Conservation (phyloP, 2,329 filamentous ascomycete genomes). For the Penicillium sp. region DNA sequence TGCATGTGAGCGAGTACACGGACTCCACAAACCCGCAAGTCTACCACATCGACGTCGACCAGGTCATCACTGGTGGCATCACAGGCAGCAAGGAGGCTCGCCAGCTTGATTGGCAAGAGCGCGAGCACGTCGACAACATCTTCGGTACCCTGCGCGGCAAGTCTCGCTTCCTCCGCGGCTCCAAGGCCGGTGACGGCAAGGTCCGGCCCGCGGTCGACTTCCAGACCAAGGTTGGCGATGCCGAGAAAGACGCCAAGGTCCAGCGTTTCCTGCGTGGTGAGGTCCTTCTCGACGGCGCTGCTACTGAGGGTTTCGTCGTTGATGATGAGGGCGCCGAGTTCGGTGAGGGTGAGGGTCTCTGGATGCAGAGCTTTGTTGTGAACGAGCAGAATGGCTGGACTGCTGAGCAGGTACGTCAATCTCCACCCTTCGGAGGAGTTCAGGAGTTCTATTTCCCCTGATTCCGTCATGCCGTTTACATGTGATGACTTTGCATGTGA, state of each 20-base stretch:
- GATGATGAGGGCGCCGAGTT: conserved; percentile 56
- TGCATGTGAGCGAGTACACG: conserved; percentile 64
- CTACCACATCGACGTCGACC: conserved; percentile 73
- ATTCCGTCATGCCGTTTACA: background rate
- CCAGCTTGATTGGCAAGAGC: conserved; percentile 62
- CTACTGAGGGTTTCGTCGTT: conserved; percentile 65
- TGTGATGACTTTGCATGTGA: conserved; percentile 11
- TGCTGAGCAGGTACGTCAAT: conserved; percentile 56
- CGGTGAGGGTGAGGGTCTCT: conserved; percentile 51
- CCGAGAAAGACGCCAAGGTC: conserved; percentile 47
- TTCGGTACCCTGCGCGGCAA: conserved; percentile 74
- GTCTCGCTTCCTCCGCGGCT: conserved; percentile 56
- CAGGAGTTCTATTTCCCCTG: background rate
- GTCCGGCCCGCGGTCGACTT: conserved; percentile 44
- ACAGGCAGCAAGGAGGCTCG: conserved; percentile 68
- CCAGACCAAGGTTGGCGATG: conserved; percentile 46
- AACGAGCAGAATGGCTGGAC: conserved; percentile 60
- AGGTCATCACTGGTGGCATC: conserved; percentile 73
- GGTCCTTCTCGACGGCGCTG: conserved; percentile 59
- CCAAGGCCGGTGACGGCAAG: conserved; percentile 46
- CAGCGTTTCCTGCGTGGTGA: conserved; percentile 49
- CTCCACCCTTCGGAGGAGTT: background rate
- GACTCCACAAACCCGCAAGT: conserved; percentile 50
- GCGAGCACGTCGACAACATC: conserved; percentile 76
- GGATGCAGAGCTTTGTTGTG: conserved; percentile 58